Conservation (phyloP, 352 stramenopile genomes). For the Globisporangium rhizosaccharum region DNA sequence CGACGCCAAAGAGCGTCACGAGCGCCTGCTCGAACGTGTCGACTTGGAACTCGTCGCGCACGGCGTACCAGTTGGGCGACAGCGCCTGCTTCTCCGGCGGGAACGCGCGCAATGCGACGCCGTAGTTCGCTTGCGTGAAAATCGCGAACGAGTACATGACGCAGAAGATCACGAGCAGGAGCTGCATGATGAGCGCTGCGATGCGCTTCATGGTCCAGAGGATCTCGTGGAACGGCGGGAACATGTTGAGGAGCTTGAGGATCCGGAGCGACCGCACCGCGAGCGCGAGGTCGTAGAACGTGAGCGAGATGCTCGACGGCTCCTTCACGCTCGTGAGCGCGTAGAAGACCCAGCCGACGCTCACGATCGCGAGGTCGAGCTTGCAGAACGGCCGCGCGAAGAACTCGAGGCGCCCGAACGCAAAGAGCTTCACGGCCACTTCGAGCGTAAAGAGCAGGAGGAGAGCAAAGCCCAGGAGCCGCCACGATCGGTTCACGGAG, state of each 20-base stretch:
- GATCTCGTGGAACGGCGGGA: conserved; percentile 81
- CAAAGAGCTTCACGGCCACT: conserved; percentile 71
- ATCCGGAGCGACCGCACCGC: conserved; percentile 72
- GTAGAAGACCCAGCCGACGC: conserved; percentile 80
- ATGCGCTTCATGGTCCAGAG: conserved; percentile 84
- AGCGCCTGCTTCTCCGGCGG: conserved; percentile 36
- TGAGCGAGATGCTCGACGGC: conserved; percentile 52
- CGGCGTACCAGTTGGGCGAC: conserved; percentile 58
- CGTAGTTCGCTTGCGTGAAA: conserved; percentile 76
- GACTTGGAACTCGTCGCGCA: conserved; percentile 70
- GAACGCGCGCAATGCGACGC: conserved; percentile 49
- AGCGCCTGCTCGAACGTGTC: conserved; percentile 74
- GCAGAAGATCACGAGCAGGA: conserved; percentile 79
- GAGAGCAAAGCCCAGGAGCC: conserved; percentile 60
- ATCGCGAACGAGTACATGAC: conserved; percentile 83
- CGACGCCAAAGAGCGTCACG: conserved; percentile 72
- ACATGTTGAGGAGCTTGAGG: conserved; percentile 77
- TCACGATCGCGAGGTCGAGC: conserved; percentile 62
- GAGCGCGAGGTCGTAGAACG: conserved; percentile 75
- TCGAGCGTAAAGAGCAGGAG: conserved; percentile 73
- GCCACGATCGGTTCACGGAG: conserved; percentile 68
- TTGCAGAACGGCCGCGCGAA: conserved; percentile 76
- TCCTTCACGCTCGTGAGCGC: conserved; percentile 57
- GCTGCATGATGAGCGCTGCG: conserved; percentile 69
- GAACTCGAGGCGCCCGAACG: conserved; percentile 72